Base-by-base conservation (phyloP, 345 rosid species). In the Turnera subulata region DNA sequence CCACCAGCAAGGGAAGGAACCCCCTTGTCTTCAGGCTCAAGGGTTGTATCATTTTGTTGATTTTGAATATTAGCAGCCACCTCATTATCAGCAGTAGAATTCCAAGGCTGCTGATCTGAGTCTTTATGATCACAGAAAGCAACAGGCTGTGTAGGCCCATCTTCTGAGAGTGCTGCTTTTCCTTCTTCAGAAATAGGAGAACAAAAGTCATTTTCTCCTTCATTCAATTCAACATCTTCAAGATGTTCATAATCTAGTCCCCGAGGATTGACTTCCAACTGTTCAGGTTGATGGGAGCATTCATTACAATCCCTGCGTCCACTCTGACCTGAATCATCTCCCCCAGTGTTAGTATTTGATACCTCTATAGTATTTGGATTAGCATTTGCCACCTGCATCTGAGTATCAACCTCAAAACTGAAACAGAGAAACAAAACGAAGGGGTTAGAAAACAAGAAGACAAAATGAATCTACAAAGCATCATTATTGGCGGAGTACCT, bases 351-450 rank as follows among this genome's bases (percentile, higher is more conserved):
- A 52, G 55, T 58, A 57, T 48, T 65, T 14, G 63, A 63, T 66
- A 68, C 65, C 17, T 63, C 84, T 55, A 58, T 46, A 52, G 72
- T 40, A 61, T 50, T 61, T 11, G 73, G 47, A 67, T 65, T 62
- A 46, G 83, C 71, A 59, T 71, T 69, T 19, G 58, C 60, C 14
- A 17, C 46, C 60, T 70, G 75, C 37, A 69, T 65, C 72, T 73
- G 85, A 56, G 65, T 67, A 62, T 75, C 83, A 10, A 64, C 62
- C 63, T 86, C 91, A 46, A 84, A 76, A 78, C 97, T 93, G 96
- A 68, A 83, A 75, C 5, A 10, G 6, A 55, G 50, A 29, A 55
- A 46, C 35, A 8, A 48, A 10, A 5, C n/a, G n/a, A 32, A 55
- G 56, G 39, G 57, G 57, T 22, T 5, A 20, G 45, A 21, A 56